Conservation (phyloP, 192 early-diverging fungal genomes). For the Backusella psychrophila region DNA sequence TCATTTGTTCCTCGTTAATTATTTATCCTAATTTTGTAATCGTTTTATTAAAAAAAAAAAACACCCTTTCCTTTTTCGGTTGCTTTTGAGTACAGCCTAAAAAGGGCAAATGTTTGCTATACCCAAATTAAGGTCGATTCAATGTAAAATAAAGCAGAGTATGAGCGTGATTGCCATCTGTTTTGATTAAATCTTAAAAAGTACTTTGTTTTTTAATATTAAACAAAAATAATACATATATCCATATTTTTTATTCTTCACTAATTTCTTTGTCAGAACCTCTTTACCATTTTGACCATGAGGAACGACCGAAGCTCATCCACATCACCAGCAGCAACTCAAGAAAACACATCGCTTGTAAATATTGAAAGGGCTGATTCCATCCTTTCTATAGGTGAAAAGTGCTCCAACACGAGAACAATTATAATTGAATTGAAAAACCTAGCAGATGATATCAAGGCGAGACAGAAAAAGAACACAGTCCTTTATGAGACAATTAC, state of each 20-base stretch:
- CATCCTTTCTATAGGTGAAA: background rate
- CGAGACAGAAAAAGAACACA: slow-evolving; percentile 5
- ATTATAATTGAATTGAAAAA: slow-evolving; percentile 6
- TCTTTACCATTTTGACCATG: background rate
- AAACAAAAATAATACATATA: background rate
- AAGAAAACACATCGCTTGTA: background rate
- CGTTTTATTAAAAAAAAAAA: no score
- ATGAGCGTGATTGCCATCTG: background rate
- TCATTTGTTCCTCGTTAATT: no score
- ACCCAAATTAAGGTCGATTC: background rate
- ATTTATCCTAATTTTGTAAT: no score
- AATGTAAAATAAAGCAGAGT: background rate
- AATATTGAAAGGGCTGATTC: background rate
- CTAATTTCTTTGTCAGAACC: background rate
- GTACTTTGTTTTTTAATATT: background rate
- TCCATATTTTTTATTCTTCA: background rate
- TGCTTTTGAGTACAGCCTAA: background rate
- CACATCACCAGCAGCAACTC: background rate
- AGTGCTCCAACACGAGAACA: background rate
- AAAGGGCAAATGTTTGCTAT: background rate
- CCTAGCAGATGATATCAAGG: background rate
- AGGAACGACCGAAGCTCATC: background rate
- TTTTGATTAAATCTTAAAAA: background rate
- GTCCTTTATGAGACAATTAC: background rate
- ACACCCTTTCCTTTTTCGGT: background rate